Conservation (phyloP, 371 early-diverging fungal species). For the Chytridiales sp. region DNA sequence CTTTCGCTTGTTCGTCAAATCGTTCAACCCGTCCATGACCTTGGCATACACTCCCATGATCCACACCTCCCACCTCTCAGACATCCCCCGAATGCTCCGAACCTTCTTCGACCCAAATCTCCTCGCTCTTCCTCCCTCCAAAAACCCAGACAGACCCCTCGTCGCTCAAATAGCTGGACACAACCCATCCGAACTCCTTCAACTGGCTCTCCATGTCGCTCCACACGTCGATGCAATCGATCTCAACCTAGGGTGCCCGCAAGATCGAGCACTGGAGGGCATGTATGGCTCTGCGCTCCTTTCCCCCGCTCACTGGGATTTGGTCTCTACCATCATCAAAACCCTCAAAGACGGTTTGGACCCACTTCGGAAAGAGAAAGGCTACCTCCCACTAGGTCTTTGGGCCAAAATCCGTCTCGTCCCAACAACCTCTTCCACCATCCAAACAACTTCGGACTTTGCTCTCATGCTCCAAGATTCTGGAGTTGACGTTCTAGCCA, state of each 20-base stretch:
- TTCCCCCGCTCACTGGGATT: background rate
- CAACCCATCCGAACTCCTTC: background rate
- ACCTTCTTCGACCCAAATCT: too few species aligned
- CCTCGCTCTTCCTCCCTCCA: too few species aligned
- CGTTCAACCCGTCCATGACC: too few species aligned
- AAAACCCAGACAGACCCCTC: constrained; percentile 16
- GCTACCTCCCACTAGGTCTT: background rate
- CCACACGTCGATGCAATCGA: constrained; percentile 5
- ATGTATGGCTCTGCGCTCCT: constrained; percentile 13
- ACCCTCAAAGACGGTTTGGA: background rate
- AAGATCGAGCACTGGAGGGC: constrained; percentile 13
- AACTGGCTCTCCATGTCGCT: background rate
- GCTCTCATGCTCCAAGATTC: background rate
- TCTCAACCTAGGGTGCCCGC: constrained; percentile 12
- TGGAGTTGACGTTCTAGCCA: background rate
- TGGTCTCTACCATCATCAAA: constrained; percentile 4
- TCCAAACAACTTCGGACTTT: background rate
- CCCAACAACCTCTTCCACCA: background rate
- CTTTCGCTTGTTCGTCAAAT: too few species aligned
- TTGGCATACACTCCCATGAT: too few species aligned
- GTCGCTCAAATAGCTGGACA: constrained; percentile 20
- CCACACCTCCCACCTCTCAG: too few species aligned
- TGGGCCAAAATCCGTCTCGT: constrained; percentile 21
- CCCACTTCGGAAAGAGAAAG: background rate
- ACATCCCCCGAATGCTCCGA: too few species aligned